Percentiles rank a stretch among this genome's conserved stretches.
These are phyloP conservation scores for Aspergillus saccharolyticus DNA, from an alignment of 495 filamentous ascomycete species.

Conservation along the genomic window DNA sequence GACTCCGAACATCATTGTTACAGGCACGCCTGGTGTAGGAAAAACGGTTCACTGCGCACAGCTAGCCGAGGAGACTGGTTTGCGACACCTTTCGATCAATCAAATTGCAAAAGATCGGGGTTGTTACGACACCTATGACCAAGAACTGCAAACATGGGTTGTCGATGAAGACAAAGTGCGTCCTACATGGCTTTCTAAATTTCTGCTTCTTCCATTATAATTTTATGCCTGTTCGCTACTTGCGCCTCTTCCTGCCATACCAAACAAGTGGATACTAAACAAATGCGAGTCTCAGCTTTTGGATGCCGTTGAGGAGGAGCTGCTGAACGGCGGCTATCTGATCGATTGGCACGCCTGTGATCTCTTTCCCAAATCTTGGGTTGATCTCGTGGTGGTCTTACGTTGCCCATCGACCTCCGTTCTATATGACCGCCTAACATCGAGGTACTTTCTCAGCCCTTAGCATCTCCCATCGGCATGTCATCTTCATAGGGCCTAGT, in stretches of 20 bases:
- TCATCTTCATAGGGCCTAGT: neutral
- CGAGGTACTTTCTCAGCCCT: slow-evolving; percentile 45
- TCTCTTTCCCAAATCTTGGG: slow-evolving; percentile 87
- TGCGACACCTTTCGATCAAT: slow-evolving; percentile 86
- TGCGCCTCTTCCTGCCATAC: no score
- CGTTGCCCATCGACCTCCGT: slow-evolving; percentile 65
- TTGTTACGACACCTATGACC: slow-evolving; percentile 80
- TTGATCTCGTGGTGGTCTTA: slow-evolving; percentile 92
- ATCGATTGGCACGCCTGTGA: slow-evolving; percentile 99
- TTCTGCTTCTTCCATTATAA: neutral
- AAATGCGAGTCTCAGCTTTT: slow-evolving; percentile 55
- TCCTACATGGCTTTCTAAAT: slow-evolving; percentile 4
- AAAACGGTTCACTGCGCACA: slow-evolving; percentile 86
- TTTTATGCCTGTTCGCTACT: neutral
- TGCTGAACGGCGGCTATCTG: slow-evolving; percentile 75
- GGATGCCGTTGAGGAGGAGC: slow-evolving; percentile 80
- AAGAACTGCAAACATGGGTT: slow-evolving; percentile 81
- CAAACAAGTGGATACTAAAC: slow-evolving; percentile 3
- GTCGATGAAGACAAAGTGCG: slow-evolving; percentile 94
- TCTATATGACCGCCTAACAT: slow-evolving; percentile 79
- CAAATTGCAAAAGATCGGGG: slow-evolving; percentile 77
- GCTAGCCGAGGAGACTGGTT: slow-evolving; percentile 64
- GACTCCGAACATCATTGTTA: slow-evolving; percentile 86
- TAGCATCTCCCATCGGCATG: neutral
- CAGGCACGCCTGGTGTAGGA: slow-evolving; percentile 91